Evolutionary conservation across 306 rosid species (phyloP).

Genomic region (Acacia crassicarpa): DNA sequence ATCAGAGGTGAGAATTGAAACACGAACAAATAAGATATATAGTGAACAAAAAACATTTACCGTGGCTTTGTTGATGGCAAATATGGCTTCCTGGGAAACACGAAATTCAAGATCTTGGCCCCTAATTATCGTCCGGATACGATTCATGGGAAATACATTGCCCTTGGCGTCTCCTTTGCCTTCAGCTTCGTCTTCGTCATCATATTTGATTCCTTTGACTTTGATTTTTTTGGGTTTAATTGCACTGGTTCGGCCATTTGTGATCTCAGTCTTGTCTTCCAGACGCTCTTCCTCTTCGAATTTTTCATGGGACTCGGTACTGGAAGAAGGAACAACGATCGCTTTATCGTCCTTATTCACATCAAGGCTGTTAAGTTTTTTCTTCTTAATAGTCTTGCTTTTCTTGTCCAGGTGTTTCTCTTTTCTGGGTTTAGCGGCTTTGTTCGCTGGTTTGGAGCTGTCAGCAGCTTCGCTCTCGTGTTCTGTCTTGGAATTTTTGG

Average conservation of each 20-base stretch:
- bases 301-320: constrained; percentile 33
- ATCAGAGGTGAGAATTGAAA: background rate
- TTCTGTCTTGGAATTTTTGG: constrained; percentile 43
- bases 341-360: constrained; percentile 7
- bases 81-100: constrained; percentile 66
- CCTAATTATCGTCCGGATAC: constrained; percentile 61
- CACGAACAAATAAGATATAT: background rate
- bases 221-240: constrained; percentile 32
- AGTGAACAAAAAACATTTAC: constrained; percentile 26
- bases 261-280: constrained; percentile 23
- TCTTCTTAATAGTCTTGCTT: constrained; percentile 21
- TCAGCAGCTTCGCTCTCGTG: constrained; percentile 37
- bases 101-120: constrained; percentile 59
- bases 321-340: constrained; percentile 26
- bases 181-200: constrained; percentile 27
- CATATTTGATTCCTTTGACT: constrained; percentile 13
- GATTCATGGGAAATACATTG: constrained; percentile 70
- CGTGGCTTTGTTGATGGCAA: constrained; percentile 72
- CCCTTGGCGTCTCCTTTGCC: constrained; percentile 46
- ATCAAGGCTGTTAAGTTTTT: constrained; percentile 46
- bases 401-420: background rate
- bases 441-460: constrained; percentile 29
- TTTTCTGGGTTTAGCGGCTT: constrained; percentile 20
- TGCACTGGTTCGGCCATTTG: constrained; percentile 29
- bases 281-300: background rate